Conservation (phyloP, 495 filamentous ascomycete species). For the Penicillium longicatenatum region DNA sequence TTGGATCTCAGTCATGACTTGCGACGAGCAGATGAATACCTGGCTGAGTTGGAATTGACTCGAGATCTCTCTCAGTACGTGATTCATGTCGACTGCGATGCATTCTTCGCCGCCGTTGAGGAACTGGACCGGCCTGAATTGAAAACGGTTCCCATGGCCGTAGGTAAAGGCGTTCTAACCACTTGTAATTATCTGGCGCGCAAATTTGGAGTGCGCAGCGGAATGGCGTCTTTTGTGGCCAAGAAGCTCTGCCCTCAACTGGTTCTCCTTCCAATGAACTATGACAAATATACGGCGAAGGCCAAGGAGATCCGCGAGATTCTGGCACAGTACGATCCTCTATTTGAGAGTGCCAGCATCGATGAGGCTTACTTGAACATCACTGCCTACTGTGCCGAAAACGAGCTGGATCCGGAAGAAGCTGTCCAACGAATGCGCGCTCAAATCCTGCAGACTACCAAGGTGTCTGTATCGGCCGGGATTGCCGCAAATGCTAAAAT, state of each 20-base stretch:
- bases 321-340: conserved; percentile 80
- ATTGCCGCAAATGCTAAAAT: conserved; percentile 92
- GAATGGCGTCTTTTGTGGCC: conserved; percentile 95
- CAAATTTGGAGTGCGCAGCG: conserved; percentile 85
- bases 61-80: conserved; percentile 84
- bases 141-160: conserved; percentile 86
- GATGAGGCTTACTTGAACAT: conserved; percentile 98
- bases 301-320: conserved; percentile 85
- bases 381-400: conserved; percentile 77
- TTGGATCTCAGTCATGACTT: conserved; percentile 72
- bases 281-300: conserved; percentile 89
- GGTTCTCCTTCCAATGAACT: conserved; percentile 79
- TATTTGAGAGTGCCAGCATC: conserved; percentile 89
- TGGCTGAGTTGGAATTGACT: conserved; percentile 73
- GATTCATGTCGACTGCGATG: conserved; percentile 95
- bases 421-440: conserved; percentile 73
- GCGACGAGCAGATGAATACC: conserved; percentile 77
- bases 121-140: conserved; percentile 89
- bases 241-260: conserved; percentile 91
- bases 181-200: conserved; percentile 95
- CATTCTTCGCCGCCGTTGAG: conserved; percentile 96
- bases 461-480: conserved; percentile 90
- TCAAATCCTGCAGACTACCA: conserved; percentile 73
- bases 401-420: conserved; percentile 68
- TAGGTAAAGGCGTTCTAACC: conserved; percentile 87